Base-by-base conservation (phyloP, 228 moss, liverwort and hornwort species). In the Sphagnum fallax region DNA sequence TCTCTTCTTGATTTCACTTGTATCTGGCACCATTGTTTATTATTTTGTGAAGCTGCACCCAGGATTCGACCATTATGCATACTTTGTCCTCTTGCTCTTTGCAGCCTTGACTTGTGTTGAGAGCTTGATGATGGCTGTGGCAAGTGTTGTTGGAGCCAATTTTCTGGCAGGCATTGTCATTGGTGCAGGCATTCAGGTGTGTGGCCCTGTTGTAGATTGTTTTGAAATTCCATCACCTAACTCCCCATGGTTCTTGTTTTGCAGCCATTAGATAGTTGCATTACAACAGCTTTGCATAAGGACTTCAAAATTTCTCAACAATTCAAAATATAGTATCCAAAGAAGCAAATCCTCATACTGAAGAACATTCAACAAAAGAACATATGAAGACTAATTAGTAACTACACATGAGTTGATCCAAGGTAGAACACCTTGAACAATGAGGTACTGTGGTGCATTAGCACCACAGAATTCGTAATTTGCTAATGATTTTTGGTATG, bases 141-240 rank as follows among this genome's bases (percentile, higher is more conserved):
- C 84, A 5, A 87, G 87, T 70, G 75, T 87, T 4, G 84, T 87
- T 18, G 82, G 82, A 4, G 76, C 81, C 16, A 81, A 87, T 60
- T 87, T 83, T 66, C 81, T 84, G 16, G 79, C 83, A 13, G 84
- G 87, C 53, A 84, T 87, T 50, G 81, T 87, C 62, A 77, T 83
- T n/a, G 87, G 87, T 49, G 87, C 87, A 48, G 81, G 84, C 61
- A 69, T 87, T 68, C 87, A 87, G 87, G 87, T 84, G 70, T 14
- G 76, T 5, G 6, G 49, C 13, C 11, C 48, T 47, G 47, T 4
- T 65, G 49, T 50, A 32, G 32, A 32, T 47, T 50, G 49, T 14
- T 10, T 65, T 10, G 48, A 16, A 16, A 10, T 65, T 14, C 18
- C 64, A 64, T 53, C 32, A 32, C 32, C 32, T 32, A 32, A 32